Conservation (phyloP, 1,284 basidiomycete species). For the Athelia sp. region DNA sequence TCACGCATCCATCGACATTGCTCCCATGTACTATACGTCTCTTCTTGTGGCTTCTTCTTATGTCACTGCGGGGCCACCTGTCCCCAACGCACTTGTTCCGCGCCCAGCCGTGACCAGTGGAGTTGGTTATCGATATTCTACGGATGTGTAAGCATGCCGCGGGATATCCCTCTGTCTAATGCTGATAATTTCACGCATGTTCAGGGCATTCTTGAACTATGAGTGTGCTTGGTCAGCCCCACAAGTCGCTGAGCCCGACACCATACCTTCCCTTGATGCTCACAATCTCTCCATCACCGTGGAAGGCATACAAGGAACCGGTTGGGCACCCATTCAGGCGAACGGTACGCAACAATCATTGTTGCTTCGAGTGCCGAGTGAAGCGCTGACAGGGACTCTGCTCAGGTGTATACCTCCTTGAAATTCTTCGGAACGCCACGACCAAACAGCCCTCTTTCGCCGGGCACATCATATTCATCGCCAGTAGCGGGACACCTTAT, state of each 20-base stretch:
- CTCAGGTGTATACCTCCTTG: neutral
- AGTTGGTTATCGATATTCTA: neutral
- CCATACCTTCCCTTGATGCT: neutral
- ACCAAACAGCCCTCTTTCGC: neutral
- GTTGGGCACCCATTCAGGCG: neutral
- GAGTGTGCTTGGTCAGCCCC: neutral
- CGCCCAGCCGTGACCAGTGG: neutral
- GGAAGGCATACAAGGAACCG: neutral
- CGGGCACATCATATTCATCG: neutral
- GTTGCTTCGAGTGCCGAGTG: neutral
- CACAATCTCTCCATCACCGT: neutral
- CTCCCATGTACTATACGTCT: neutral
- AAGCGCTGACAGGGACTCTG: too few species aligned
- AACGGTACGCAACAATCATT: neutral
- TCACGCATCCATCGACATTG: conserved; percentile 1
- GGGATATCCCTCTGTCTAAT: neutral
- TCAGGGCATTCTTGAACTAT: neutral
- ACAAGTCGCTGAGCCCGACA: neutral
- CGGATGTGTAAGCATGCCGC: neutral
- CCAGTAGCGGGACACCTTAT: neutral
- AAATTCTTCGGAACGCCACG: neutral
- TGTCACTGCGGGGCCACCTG: neutral
- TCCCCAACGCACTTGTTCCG: neutral
- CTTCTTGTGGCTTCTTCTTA: neutral
- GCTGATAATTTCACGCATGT: neutral